phyloP scores from a whole-genome alignment of 805 yeast genomes.

The Wickerhamomyces canadensis region DNA sequence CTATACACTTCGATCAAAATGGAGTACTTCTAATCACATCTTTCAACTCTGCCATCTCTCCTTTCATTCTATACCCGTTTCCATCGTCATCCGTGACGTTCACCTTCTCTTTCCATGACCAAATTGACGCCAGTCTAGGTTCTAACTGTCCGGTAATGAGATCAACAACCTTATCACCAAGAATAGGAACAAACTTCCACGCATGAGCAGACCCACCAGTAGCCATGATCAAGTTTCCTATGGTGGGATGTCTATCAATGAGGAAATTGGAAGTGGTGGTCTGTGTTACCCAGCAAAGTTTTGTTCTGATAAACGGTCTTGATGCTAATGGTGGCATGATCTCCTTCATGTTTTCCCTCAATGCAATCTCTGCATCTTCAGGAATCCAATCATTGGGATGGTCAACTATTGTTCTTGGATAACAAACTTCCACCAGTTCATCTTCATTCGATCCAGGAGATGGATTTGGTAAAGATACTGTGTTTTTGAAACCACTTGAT shows the following conservation, averaged over 20 bases:
- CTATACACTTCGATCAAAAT: no score
- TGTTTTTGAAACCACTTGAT: constrained; percentile 11
- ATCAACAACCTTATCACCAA: constrained; percentile 22
- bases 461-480: constrained; percentile 2
- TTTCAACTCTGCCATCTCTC: no score
- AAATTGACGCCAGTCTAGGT: constrained; percentile 3
- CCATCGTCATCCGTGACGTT: neutral
- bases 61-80: no score
- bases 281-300: constrained; percentile 35
- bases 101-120: constrained; percentile 13
- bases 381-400: constrained; percentile 16
- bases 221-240: constrained; percentile 24
- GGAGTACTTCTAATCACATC: no score
- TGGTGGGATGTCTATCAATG: constrained; percentile 24
- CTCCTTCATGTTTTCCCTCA: constrained; percentile 26
- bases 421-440: constrained; percentile 4
- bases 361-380: constrained; percentile 6
- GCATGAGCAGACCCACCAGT: constrained; percentile 31
- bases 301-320: constrained; percentile 23
- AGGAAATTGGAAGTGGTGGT: constrained; percentile 26
- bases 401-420: constrained; percentile 9
- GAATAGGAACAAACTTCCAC: constrained; percentile 27
- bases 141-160: constrained; percentile 8
- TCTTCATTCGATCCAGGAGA: neutral
- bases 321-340: constrained; percentile 9